Evolutionary conservation across 2,329 filamentous ascomycete genomes (phyloP).

Genomic region (Dryadomyces sulphureus): DNA sequence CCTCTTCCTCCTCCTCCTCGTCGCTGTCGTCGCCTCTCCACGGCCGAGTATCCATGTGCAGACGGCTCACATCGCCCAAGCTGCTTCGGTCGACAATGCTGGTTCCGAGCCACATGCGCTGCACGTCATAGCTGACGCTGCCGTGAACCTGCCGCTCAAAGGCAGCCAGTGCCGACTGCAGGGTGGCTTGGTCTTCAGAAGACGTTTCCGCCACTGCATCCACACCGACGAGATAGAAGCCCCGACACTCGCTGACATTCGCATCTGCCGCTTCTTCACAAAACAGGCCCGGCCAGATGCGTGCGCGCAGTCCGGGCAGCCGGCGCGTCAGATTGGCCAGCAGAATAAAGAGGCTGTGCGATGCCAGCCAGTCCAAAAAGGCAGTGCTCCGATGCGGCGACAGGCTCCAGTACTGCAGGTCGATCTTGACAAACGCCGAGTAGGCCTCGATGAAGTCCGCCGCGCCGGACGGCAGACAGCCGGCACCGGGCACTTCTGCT

Average conservation of each 20-base stretch:
- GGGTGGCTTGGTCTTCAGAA: slow-evolving; percentile 27
- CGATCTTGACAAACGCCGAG: slow-evolving; percentile 42
- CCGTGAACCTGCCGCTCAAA: slow-evolving; percentile 32
- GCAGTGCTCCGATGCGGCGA: slow-evolving; percentile 37
- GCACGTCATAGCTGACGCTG: slow-evolving; percentile 30
- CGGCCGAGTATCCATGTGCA: slow-evolving; percentile 30
- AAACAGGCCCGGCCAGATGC: slow-evolving; percentile 51
- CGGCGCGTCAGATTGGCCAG: slow-evolving; percentile 43
- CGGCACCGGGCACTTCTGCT: slow-evolving; percentile 1
- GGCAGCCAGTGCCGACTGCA: slow-evolving; percentile 28
- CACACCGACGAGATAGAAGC: slow-evolving; percentile 48
- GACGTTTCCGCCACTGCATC: slow-evolving; percentile 16
- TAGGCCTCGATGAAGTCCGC: slow-evolving; percentile 35
- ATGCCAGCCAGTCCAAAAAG: slow-evolving; percentile 50
- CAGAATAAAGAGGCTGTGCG: slow-evolving; percentile 35
- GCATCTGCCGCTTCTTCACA: slow-evolving; percentile 12
- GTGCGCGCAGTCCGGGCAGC: slow-evolving; percentile 33
- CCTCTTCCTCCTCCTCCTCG: slow-evolving; percentile 25
- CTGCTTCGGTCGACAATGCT: slow-evolving; percentile 23
- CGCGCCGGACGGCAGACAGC: slow-evolving; percentile 14
- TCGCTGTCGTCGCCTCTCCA: slow-evolving; percentile 32
- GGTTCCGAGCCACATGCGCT: slow-evolving; percentile 32
- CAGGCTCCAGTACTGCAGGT: slow-evolving; percentile 50
- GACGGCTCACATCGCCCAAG: slow-evolving; percentile 16
- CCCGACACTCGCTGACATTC: slow-evolving; percentile 32